A percentile compares a stretch with the other conserved stretches of the same genome.
Conservation (phyloP, 2,329 filamentous ascomycete genomes). For the Ilyonectria destructans region DNA sequence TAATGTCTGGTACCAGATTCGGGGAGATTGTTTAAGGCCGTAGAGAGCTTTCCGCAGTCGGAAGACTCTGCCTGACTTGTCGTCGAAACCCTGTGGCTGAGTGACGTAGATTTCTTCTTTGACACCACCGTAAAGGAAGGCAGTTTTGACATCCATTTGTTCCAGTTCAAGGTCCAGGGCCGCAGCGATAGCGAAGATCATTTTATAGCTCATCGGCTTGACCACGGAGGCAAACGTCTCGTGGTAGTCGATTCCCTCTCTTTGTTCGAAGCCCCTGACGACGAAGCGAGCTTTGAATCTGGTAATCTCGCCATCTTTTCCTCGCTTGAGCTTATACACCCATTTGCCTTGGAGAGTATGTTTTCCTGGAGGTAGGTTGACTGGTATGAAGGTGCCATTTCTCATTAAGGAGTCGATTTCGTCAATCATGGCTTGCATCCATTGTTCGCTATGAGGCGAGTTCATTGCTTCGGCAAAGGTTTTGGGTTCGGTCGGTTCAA, state of each 20-base stretch:
- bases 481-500: slow-evolving; percentile 2
- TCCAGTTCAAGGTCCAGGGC: slow-evolving; percentile 11
- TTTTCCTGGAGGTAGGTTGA: too few relatives aligned
- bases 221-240: slow-evolving; percentile 12
- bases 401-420: too few relatives aligned
- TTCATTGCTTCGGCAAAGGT: slow-evolving; percentile 4
- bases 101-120: too few relatives aligned
- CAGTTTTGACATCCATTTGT: slow-evolving; percentile 10
- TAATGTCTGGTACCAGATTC: slow-evolving; percentile 18
- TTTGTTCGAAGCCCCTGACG: slow-evolving; percentile 2
- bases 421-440: too few relatives aligned
- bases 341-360: too few relatives aligned
- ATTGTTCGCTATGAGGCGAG: too few relatives aligned
- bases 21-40: too few relatives aligned
- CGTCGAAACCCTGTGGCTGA: too few relatives aligned
- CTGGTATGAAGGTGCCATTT: too few relatives aligned
- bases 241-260: slow-evolving; percentile 11
- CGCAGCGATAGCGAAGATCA: slow-evolving; percentile 12
- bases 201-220: not conserved
- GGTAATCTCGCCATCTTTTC: slow-evolving; percentile 4
- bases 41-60: too few relatives aligned
- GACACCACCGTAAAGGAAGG: slow-evolving; percentile 12
- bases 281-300: too few relatives aligned
- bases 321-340: slow-evolving; percentile 4
- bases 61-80: too few relatives aligned